These are phyloP conservation scores for Groenewaldozyma sp. DNA, from an alignment of 1,139 yeast genomes.

Conservation along the genomic window DNA sequence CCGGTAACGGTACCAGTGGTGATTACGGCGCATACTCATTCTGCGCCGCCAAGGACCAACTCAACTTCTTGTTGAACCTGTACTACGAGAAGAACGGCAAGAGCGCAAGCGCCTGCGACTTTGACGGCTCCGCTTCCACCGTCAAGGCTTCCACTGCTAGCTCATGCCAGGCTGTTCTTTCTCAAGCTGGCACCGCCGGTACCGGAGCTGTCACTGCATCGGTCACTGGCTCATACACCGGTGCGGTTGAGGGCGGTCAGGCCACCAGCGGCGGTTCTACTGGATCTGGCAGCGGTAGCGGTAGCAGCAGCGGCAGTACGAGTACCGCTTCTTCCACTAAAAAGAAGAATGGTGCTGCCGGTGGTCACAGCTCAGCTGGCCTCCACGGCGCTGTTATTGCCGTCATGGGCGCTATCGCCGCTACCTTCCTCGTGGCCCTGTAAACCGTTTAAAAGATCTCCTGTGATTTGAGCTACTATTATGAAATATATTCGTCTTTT, in stretches of 20 bases:
- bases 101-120: conserved; percentile 55
- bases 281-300: background rate
- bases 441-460: no score
- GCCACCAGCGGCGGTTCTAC: conserved; percentile 6
- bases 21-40: conserved; percentile 61
- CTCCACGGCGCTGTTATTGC: conserved; percentile 4
- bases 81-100: conserved; percentile 39
- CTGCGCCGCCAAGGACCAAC: conserved; percentile 51
- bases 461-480: no score
- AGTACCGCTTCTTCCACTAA: background rate
- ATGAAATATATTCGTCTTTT: no score
- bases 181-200: conserved; percentile 30
- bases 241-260: conserved; percentile 14
- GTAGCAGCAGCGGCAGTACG: conserved; percentile 1
- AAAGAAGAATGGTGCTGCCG: conserved; percentile 2
- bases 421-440: conserved; percentile 3
- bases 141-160: conserved; percentile 50
- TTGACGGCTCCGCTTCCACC: conserved; percentile 62
- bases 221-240: conserved; percentile 19
- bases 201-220: conserved; percentile 23
- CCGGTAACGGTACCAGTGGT: conserved; percentile 49
- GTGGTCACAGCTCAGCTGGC: conserved; percentile 2
- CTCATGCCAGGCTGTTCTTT: conserved; percentile 36
- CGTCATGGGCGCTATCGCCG: conserved; percentile 6
- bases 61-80: conserved; percentile 51